Base-by-base conservation (phyloP, 2,329 filamentous ascomycete genomes). In the Plenodomus biglobosus region DNA sequence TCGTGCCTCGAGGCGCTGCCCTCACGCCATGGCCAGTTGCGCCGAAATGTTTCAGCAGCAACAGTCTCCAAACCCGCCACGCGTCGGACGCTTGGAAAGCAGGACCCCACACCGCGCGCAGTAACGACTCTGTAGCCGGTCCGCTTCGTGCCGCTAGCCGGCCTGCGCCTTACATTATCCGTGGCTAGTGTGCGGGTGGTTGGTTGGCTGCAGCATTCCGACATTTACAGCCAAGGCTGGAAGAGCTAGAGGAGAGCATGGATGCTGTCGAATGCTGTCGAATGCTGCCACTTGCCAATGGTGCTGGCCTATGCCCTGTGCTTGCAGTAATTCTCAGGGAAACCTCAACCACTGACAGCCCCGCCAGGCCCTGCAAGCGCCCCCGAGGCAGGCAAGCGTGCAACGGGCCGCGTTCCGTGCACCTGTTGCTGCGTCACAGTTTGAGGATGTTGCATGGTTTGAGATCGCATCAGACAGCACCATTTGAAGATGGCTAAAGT, bases 321-420 rank as follows among this genome's bases (percentile, higher is more conserved):
- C n/a, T n/a, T n/a, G n/a, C n/a, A n/a, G n/a, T n/a, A n/a, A n/a
- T n/a, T n/a, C n/a, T 51, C 58, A 59, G 58, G 56, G 57, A 59
- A 61, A 58, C 60, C 53, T 59, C 48, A 50, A 55, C 43, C 37
- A 50, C 48, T 61, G 61, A 59, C 56, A 58, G 27, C 27, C 13
- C n/a, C 27, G 15, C 27, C 6, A 10, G 6, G 27, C 27, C 27
- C 27, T 32, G 27, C 27, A 10, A 32, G 27, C 13, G 27, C 13
- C 27, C 8, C 27, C 27, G 50, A 46, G 45, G 38, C 48, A 52
- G 47, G 36, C 59, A 54, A 51, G 53, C 52, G 51, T 54, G 42
- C 50, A 53, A 53, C 61, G 60, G 63, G 56, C 63, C 61, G 60
- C 53, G 56, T 55, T 56, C 56, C 53, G 59, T 56, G 13, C 16